Conservation (phyloP, 257 asterid genomes). For the Nicotiana knightiana region DNA sequence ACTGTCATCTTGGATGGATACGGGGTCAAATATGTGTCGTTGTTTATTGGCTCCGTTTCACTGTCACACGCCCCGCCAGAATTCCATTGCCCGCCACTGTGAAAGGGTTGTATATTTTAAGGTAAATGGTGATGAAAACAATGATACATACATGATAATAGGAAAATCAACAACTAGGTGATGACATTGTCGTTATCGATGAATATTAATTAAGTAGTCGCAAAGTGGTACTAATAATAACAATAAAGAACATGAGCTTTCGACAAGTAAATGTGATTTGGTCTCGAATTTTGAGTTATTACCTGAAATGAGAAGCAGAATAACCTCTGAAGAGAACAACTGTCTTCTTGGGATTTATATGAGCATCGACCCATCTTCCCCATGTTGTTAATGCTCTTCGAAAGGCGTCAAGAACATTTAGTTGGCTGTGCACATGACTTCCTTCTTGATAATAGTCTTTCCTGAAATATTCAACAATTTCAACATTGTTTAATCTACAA, state of each 20-base stretch:
- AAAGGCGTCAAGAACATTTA: slow-evolving; percentile 55
- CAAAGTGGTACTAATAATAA: neutral
- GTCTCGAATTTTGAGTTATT: neutral
- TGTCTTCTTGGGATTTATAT: slow-evolving; percentile 43
- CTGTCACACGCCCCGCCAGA: slow-evolving; percentile 66
- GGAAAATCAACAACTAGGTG: neutral
- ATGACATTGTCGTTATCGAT: neutral
- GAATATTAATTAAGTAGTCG: neutral
- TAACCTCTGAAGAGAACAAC: slow-evolving; percentile 60
- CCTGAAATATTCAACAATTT: slow-evolving; percentile 30
- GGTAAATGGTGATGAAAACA: neutral
- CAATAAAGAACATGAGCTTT: neutral
- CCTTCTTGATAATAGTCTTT: slow-evolving; percentile 80
- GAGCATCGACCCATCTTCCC: slow-evolving; percentile 72
- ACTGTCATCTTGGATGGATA: slow-evolving; percentile 56
- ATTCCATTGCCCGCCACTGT: slow-evolving; percentile 82
- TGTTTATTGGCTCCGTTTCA: slow-evolving; percentile 65
- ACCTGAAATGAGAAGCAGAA: slow-evolving; percentile 76
- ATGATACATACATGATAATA: neutral
- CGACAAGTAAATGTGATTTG: neutral
- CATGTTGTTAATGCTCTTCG: slow-evolving; percentile 61
- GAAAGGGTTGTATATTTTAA: neutral
- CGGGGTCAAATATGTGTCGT: slow-evolving; percentile 41
- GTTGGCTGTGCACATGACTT: slow-evolving; percentile 45
- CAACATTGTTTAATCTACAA: neutral